A percentile compares a stretch with the other conserved stretches of the same genome.
Conservation (phyloP, 2,329 filamentous ascomycete species). For the Pestalotiopsis sp. region DNA sequence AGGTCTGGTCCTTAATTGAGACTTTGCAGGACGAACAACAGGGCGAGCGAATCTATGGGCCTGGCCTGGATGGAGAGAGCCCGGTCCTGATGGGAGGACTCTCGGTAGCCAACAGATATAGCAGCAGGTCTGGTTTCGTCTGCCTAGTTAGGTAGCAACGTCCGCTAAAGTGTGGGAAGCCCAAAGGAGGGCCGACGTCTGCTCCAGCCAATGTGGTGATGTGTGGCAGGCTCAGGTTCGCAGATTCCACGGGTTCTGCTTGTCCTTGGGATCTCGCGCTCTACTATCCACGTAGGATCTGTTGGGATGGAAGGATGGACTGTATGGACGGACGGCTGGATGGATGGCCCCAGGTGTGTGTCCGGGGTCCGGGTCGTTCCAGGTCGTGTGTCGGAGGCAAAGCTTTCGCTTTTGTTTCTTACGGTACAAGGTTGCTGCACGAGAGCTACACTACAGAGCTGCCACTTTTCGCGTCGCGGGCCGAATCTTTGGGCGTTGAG, state of each 20-base stretch:
- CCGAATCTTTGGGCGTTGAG: background rate
- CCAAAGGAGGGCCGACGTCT: background rate
- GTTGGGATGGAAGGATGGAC: background rate
- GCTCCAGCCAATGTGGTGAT: background rate
- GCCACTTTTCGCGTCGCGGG: background rate
- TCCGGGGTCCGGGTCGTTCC: background rate
- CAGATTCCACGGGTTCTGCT: background rate
- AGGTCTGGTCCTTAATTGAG: slow-evolving; percentile 4
- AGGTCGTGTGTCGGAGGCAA: background rate
- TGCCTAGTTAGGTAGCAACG: slow-evolving; percentile 1
- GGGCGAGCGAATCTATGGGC: background rate
- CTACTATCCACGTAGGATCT: background rate
- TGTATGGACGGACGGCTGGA: background rate
- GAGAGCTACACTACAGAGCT: background rate
- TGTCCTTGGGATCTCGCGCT: background rate
- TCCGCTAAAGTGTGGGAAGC: background rate
- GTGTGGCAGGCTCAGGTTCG: background rate
- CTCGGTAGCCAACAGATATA: background rate
- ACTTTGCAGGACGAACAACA: background rate
- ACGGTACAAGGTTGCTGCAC: background rate
- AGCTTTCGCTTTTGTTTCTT: background rate
- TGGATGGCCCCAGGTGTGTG: background rate
- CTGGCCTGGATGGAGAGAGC: background rate
- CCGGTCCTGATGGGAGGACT: background rate
- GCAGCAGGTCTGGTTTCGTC: background rate